A percentile compares a stretch with the other conserved stretches of the same genome.
Evolutionary conservation across 352 stramenopile species (phyloP).

Genomic region (Globisporangium splendens): DNA sequence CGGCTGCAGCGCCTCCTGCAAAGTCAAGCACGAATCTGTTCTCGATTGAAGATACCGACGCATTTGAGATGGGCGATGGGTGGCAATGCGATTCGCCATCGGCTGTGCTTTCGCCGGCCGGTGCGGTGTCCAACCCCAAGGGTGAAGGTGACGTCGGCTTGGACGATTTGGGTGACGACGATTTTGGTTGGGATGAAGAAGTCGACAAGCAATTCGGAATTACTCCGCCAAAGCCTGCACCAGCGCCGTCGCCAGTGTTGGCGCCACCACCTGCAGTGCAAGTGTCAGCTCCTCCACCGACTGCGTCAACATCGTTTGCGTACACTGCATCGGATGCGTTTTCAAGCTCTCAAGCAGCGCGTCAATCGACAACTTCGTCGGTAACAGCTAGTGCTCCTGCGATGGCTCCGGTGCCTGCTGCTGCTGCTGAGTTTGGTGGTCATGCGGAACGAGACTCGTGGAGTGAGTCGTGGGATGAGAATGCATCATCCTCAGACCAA

Average conservation of each 20-base stretch:
- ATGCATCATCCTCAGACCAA: constrained; percentile 7
- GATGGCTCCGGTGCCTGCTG: constrained; percentile 4
- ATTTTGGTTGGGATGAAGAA: constrained; percentile 58
- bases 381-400: constrained; percentile 6
- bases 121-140: constrained; percentile 39
- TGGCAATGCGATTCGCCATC: constrained; percentile 75
- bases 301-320: not conserved
- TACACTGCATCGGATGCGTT: not conserved
- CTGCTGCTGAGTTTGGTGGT: constrained; percentile 14
- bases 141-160: constrained; percentile 14
- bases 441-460: constrained; percentile 15
- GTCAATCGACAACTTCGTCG: not conserved
- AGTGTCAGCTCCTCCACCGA: not conserved
- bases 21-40: constrained; percentile 51
- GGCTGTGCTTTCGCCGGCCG: constrained; percentile 58
- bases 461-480: constrained; percentile 16
- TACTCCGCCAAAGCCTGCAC: constrained; percentile 12
- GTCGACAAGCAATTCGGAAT: constrained; percentile 15
- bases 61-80: constrained; percentile 60
- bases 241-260: constrained; percentile 1
- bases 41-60: constrained; percentile 68
- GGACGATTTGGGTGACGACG: constrained; percentile 15
- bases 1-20: not conserved
- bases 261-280: constrained; percentile 10
- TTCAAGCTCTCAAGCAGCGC: not conserved